phyloP scores from a whole-genome alignment of 108 stramenopile species.

The Skeletonema grethae region DNA sequence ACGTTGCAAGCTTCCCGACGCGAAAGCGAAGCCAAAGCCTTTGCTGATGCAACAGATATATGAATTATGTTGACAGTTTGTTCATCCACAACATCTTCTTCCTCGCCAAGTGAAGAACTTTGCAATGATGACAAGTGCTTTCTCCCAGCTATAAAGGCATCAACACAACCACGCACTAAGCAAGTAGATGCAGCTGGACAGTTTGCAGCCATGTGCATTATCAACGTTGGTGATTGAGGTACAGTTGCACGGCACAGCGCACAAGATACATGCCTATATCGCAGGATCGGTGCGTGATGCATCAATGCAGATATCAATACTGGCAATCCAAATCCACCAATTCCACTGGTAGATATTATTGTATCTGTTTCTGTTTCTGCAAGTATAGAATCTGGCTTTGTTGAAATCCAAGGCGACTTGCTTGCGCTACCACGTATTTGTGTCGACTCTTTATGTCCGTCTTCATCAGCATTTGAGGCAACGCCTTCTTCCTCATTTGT shows the following conservation, averaged over 20 bases:
- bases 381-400: constrained; percentile 40
- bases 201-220: constrained; percentile 70
- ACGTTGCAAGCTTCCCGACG: constrained; percentile 53
- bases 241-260: constrained; percentile 71
- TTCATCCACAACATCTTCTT: constrained; percentile 21
- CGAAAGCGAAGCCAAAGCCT: constrained; percentile 58
- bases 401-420: constrained; percentile 15
- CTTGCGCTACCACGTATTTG: background rate
- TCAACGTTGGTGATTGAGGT: constrained; percentile 58
- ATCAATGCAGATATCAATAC: constrained; percentile 58
- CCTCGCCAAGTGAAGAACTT: background rate
- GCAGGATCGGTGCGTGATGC: constrained; percentile 67
- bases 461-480: constrained; percentile 7
- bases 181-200: constrained; percentile 59
- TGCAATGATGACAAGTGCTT: background rate
- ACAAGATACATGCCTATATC: constrained; percentile 69
- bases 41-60: constrained; percentile 35
- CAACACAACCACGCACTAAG: constrained; percentile 69
- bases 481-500: constrained; percentile 8
- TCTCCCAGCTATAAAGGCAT: constrained; percentile 50
- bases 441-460: background rate
- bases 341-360: constrained; percentile 24
- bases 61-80: constrained; percentile 30
- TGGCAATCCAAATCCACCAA: constrained; percentile 21
- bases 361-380: constrained; percentile 28